phyloP scores from a whole-genome alignment of 768 basidiomycete genomes.

The Auricularia sp. region DNA sequence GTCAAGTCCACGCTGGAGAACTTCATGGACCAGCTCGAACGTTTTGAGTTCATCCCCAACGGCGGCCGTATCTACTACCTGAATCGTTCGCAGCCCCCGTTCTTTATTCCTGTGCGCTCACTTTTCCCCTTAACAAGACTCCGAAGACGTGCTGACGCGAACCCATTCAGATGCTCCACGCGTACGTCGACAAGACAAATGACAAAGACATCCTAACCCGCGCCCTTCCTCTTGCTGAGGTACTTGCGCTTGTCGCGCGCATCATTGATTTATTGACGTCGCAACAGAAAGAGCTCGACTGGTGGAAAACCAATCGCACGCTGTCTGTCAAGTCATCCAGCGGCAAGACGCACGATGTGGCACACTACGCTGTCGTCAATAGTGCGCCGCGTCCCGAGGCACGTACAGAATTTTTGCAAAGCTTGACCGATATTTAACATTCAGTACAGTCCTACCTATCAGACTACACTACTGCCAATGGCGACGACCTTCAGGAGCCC shows the following conservation, averaged over 20 bases:
- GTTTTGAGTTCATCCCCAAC: constrained; percentile 87
- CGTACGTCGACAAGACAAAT: constrained; percentile 63
- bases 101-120: constrained; percentile 63
- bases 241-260: constrained; percentile 16
- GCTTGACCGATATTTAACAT: not conserved
- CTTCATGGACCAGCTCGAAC: constrained; percentile 87
- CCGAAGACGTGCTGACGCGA: not conserved
- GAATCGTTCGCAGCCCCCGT: constrained; percentile 84
- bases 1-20: constrained; percentile 76
- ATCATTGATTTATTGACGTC: not conserved
- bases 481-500: constrained; percentile 34
- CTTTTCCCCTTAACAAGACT: too few species aligned
- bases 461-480: constrained; percentile 76
- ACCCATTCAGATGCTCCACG: constrained; percentile 62
- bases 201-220: constrained; percentile 67
- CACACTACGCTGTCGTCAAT: constrained; percentile 69
- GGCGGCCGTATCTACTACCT: constrained; percentile 90
- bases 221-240: constrained; percentile 79
- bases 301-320: constrained; percentile 75
- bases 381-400: constrained; percentile 85
- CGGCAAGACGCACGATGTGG: constrained; percentile 52
- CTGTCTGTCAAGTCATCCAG: constrained; percentile 60
- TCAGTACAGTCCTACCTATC: constrained; percentile 14
- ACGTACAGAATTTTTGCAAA: constrained; percentile 25
- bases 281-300: constrained; percentile 60